Base-by-base conservation (phyloP, 129 eudicot species). In the Centaurea solstitialis region DNA sequence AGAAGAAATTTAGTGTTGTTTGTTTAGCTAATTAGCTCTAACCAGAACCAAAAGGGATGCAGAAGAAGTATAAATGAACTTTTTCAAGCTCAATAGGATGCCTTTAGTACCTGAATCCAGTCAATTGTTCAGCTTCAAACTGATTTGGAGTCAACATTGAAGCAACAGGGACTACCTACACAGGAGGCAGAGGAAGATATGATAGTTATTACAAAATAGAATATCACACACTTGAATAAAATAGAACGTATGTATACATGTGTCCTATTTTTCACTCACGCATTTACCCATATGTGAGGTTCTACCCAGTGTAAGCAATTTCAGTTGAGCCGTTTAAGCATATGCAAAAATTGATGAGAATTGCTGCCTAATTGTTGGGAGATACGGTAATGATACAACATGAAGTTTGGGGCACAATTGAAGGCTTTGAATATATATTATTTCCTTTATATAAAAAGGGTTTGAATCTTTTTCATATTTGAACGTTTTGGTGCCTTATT, bases 61-160 rank as follows among this genome's bases (percentile, higher is more conserved):
- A 64, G 30, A 45, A 39, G 40, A 61, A 39, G 24, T 67, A 72
- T 72, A 68, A 17, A 11, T 62, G 61, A 38, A 69, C 13, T 35
- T 26, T 75, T 20, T 70, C 47, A 47, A 76, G 85, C 74, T 66
- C 7, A 66, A 41, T 72, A 72, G 66, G 78, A 80, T 71, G 83
- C 68, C 84, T 73, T 73, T 9, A 47, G 45, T 65, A 95, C 99
- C 94, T 92, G 81, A 85, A 87, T 70, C 91, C 93, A 76, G 98
- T 92, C 87, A 95, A 86, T 41, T 84, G 88, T 86, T 95, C 99
- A 64, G 98, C 98, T 88, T 95, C 99, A 87, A 95, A 95, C 84
- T 95, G 99, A 87, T 95, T 95, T 50, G 99, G 99, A 68, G 99
- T 95, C 93, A 95, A 87, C 99, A 95, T 91, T 43, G 99, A 92